Base-by-base conservation (phyloP, 345 rosid genomes). In the Eucalyptus brandiana region DNA sequence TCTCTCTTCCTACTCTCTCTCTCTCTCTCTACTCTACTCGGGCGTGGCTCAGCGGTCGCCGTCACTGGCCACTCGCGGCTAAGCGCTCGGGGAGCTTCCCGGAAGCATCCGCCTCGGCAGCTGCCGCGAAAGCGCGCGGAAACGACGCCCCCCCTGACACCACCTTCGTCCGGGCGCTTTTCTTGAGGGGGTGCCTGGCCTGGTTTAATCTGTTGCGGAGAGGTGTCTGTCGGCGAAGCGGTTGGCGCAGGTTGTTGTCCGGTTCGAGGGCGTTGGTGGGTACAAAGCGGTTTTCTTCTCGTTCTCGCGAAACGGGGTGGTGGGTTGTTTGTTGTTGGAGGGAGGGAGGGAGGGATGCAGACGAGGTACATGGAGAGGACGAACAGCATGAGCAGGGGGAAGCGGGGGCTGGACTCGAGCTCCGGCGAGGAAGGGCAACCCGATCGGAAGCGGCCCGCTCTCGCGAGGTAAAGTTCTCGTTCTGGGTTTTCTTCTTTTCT, bases 381-480 rank as follows among this genome's bases (percentile, higher is more conserved):
- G 86, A 97, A 93, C 87, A 94, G 94, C 89, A 95, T 95, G 95
- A 92, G 91, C 54, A 91, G 98, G 91, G 98, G 95, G 88, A 97
- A 97, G 94, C 93, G 99, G 88, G 92, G 95, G 49, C 89, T 94
- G 85, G 99, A 97, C 86, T 92, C 94, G 85, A 91, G 93, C 83
- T 92, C 93, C 18, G 93, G 88, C 12, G 96, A 94, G 15, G 93
- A 94, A 67, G 94, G 91, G 44, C 97, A 96, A 90, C 96, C 98
- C 40, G 99, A 96, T 88, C 91, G 95, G 91, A 97, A 97, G 90
- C 93, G 97, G 58, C 99, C 99, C 7, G 99, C 99, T 94, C 92
- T 97, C 90, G 97, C 99, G 40, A 97, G 99, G 91, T 90, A 49
- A 60, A 80, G 13, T 45, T 32, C 50, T 37, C 40, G 54, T 80